A percentile compares a stretch with the other conserved stretches of the same genome.
Conservation (phyloP, 352 stramenopile genomes). For the Phytopythium sindhum region DNA sequence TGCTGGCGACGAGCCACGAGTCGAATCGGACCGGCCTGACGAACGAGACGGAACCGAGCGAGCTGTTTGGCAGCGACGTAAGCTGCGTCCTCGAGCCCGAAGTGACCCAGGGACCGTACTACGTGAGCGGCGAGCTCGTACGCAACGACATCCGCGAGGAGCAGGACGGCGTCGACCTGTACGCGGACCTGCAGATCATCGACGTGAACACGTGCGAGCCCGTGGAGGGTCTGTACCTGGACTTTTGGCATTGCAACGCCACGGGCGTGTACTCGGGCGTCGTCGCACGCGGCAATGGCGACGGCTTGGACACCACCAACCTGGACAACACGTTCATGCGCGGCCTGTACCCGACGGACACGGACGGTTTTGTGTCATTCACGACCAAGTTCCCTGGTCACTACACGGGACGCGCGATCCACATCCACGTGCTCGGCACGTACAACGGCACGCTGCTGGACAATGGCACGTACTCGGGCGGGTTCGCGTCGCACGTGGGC, state of each 20-base stretch:
- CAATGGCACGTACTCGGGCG: slow-evolving; percentile 21
- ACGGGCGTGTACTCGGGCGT: slow-evolving; percentile 24
- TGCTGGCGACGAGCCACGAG: slow-evolving; percentile 16
- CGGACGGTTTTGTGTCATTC: slow-evolving; percentile 16
- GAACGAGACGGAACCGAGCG: slow-evolving; percentile 9
- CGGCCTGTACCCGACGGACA: slow-evolving; percentile 16
- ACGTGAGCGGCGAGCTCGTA: slow-evolving; percentile 20
- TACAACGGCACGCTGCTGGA: slow-evolving; percentile 22
- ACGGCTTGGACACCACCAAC: slow-evolving; percentile 19
- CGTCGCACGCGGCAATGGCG: slow-evolving; percentile 18
- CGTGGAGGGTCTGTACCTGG: slow-evolving; percentile 17
- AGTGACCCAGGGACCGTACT: slow-evolving; percentile 21
- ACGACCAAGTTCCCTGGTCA: slow-evolving; percentile 19
- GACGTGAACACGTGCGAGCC: slow-evolving; percentile 24
- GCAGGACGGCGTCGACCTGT: slow-evolving; percentile 18
- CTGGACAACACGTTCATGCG: slow-evolving; percentile 19
- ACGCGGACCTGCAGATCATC: slow-evolving; percentile 23
- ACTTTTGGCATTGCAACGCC: slow-evolving; percentile 30
- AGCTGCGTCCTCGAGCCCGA: slow-evolving; percentile 24
- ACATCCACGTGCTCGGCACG: slow-evolving; percentile 21
- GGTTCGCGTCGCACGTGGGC: slow-evolving; percentile 17
- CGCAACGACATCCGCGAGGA: slow-evolving; percentile 18
- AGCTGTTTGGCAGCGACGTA: slow-evolving; percentile 18
- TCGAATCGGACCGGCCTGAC: slow-evolving; percentile 17
- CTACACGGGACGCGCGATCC: slow-evolving; percentile 17